phyloP scores from a whole-genome alignment of 306 rosid genomes.

The Dalbergia cochinchinensis region DNA sequence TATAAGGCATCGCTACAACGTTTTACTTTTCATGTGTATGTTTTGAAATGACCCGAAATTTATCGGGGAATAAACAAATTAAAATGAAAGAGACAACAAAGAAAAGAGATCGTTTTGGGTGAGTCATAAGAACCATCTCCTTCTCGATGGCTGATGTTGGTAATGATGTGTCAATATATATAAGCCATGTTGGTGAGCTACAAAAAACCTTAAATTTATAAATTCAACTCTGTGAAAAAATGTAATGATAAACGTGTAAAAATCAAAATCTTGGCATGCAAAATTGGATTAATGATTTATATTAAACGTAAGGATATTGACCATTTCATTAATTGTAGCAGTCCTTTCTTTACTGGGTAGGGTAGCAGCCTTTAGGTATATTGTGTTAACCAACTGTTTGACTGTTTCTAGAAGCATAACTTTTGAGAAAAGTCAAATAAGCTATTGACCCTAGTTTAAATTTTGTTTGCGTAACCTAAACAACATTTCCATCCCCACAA shows the following conservation, averaged over 20 bases:
- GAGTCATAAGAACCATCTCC: background rate
- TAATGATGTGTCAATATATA: background rate
- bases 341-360: background rate
- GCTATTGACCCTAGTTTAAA: background rate
- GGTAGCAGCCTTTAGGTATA: conserved; percentile 7
- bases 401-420: background rate
- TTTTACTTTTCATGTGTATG: no score
- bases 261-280: background rate
- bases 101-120: background rate
- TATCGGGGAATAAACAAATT: background rate
- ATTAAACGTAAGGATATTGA: background rate
- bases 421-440: background rate
- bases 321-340: conserved; percentile 5
- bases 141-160: conserved; percentile 17
- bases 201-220: background rate
- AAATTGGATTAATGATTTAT: conserved; percentile 2
- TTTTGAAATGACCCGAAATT: background rate
- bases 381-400: background rate
- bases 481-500: background rate
- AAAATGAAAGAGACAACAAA: background rate
- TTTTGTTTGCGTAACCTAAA: background rate
- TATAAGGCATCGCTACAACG: background rate
- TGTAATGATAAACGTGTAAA: background rate
- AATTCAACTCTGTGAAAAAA: background rate
- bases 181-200: background rate